A percentile compares a stretch with the other conserved stretches of the same genome.
Conservation (phyloP, 164 flowering plant species). For the Chimonanthus praecox region DNA sequence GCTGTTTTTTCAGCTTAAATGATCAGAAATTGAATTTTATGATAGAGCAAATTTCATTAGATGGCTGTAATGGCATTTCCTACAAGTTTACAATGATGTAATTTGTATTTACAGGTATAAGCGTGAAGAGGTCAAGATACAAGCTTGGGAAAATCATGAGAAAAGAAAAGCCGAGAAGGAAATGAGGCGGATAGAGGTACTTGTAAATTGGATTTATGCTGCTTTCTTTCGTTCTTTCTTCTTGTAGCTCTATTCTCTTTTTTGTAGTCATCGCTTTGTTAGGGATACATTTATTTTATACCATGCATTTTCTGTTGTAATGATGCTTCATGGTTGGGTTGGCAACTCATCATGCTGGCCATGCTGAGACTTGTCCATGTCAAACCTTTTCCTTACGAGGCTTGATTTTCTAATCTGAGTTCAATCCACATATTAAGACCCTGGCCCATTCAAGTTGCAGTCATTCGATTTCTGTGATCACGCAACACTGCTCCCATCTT, state of each 20-base stretch:
- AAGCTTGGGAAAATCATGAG: constrained; percentile 95
- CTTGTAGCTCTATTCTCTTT: neutral
- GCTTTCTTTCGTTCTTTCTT: neutral
- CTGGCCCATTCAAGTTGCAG: neutral
- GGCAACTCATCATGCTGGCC: neutral
- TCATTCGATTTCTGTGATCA: no score
- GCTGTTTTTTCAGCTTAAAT: neutral
- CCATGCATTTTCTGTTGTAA: neutral
- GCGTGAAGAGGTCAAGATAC: constrained; percentile 92
- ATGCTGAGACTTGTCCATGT: neutral
- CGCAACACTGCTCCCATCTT: no score
- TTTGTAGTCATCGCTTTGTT: neutral
- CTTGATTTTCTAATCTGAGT: neutral
- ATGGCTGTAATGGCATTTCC: neutral
- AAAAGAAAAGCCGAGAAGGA: constrained; percentile 93
- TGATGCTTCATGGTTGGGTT: neutral
- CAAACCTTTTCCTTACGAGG: neutral
- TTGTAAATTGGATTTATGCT: neutral
- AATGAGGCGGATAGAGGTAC: constrained; percentile 88
- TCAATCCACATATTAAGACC: neutral
- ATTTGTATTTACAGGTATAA: constrained; percentile 51
- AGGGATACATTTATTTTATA: neutral
- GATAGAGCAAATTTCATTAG: neutral
- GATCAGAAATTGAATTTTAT: neutral
- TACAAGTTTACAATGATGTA: neutral